Conservation (phyloP, 2,329 filamentous ascomycete species). For the Escovopsis sp. region DNA sequence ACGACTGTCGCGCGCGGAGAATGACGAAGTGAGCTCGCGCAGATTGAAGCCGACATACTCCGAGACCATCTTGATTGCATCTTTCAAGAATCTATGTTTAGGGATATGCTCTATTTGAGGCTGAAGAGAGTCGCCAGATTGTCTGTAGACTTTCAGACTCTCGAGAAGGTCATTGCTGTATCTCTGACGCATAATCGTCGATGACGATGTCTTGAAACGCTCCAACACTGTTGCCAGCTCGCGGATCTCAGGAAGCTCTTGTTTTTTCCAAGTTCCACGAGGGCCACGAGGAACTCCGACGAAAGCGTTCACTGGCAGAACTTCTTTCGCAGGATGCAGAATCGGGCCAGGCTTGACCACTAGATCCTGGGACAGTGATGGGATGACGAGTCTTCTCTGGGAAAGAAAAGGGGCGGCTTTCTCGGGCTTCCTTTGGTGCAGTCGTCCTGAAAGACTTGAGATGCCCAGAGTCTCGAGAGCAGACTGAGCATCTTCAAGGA, state of each 20-base stretch:
- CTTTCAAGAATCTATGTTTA: not conserved
- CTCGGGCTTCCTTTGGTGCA: too few species aligned
- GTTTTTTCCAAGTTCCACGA: too few species aligned
- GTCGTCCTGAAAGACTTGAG: too few species aligned
- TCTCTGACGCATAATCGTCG: conserved; percentile 1
- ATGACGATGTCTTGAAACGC: conserved; percentile 3
- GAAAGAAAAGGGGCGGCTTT: too few species aligned
- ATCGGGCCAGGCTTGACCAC: not conserved
- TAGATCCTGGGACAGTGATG: conserved; percentile 1
- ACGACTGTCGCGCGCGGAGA: not conserved
- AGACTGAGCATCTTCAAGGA: not conserved
- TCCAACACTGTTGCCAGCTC: conserved; percentile 1
- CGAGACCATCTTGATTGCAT: not conserved
- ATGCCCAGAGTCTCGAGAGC: not conserved
- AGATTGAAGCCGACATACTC: too few species aligned
- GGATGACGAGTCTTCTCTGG: not conserved
- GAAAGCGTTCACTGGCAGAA: not conserved
- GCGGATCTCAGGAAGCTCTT: not conserved
- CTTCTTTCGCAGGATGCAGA: not conserved
- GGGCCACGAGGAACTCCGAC: not conserved
- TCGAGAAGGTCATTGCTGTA: conserved; percentile 10
- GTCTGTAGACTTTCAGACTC: not conserved
- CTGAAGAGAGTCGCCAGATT: not conserved
- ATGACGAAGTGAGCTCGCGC: not conserved
- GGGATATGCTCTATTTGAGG: not conserved